Evolutionary conservation across 208 protist species (phyloP), one percentile per base, ranked within the genome.

Genomic region (Acanthamoeba castellanii): DNA sequence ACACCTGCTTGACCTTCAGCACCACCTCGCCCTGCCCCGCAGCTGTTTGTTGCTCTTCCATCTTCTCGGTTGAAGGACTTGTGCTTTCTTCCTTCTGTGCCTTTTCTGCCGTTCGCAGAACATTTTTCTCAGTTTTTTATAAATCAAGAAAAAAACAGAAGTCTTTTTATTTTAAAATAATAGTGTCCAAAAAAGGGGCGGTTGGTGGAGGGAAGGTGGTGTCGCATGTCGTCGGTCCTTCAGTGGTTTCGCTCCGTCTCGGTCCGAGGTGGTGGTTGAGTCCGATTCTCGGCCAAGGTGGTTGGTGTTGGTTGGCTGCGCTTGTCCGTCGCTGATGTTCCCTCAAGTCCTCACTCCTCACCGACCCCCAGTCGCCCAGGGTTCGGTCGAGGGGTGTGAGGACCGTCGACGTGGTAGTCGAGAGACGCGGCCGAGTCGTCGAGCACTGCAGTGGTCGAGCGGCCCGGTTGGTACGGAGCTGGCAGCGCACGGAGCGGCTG

Each of bases 1-100:
- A 90, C 82, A 68, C 57, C 50, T 90, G 82, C 57, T 90, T 90
- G 32, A 90, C 82, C 82, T 90, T 90, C 27, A 90, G 82, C 52
- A 61, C 0, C 50, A 61, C 81, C 18, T 47, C 59, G 8, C n/a
- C 66, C 30, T 74, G n/a, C 25, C 55, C 82, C 13, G 30, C 45
- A 45, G 66, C 6, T 89, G 11, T 11, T 87, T 27, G 3, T 87
- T 87, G 50, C 32, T 85, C 32, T 85, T 45, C 18, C 22, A 16
- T 81, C 42, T 81, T 81, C 11, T 81, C 2, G 37, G n/a, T n/a
- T n/a, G 0, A 37, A 0, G 37, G 37, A 0, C 37, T 42, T 1
- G 3, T 42, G 37, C 37, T 42, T 42, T 81, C 27, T 27, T 6
- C 2, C 8, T 59, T 59, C 1, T 59, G 22, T 47, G 8, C 45